Base-by-base conservation (phyloP, 108 stramenopile genomes). In the Pseudonitzschia delicatissima region DNA sequence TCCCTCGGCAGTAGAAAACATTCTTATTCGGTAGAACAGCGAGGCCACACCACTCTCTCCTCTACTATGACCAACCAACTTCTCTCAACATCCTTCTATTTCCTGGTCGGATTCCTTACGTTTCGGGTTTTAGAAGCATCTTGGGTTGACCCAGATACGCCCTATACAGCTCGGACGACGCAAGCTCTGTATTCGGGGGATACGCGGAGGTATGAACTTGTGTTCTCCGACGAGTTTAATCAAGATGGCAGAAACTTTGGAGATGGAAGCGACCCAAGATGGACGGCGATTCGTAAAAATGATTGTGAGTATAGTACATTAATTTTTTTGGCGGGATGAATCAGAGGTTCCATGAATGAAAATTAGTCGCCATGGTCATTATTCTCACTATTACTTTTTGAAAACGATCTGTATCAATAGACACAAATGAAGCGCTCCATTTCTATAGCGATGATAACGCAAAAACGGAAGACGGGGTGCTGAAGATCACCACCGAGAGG, bases 201-300 rank as follows among this genome's bases (percentile, higher is more conserved):
- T 69, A 48, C 69, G 26, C 67, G 88, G 59, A 64, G 79, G 17
- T 90, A 80, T 62, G 73, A 89, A 64, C 61, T 93, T 62, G 89
- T 93, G 74, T 94, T 98, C 66, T 92, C 91, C 9, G 96, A 97
- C 67, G 96, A 97, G 68, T 98, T 98, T 74, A 84, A 98, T 57
- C 77, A 79, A 53, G 81, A 78, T 1, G 88, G 87, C n/a, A 72
- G 98, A 48, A 82, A 77, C 17, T 97, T 98, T 72, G 57, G 82
- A 35, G 96, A 98, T 77, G 98, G 98, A 34, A 61, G 77, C 26
- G 98, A 98, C 77, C 95, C 98, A 15, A 71, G 87, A 57, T 98
- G 98, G 98, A 97, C 96, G 17, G 96, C 96, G 1, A 42, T 97
- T 23, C 62, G 95, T 62, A 95, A 95, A 55, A 96, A 95, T 64